Conservation (phyloP, 495 filamentous ascomycete species). For the Chaetomidium leptoderma region DNA sequence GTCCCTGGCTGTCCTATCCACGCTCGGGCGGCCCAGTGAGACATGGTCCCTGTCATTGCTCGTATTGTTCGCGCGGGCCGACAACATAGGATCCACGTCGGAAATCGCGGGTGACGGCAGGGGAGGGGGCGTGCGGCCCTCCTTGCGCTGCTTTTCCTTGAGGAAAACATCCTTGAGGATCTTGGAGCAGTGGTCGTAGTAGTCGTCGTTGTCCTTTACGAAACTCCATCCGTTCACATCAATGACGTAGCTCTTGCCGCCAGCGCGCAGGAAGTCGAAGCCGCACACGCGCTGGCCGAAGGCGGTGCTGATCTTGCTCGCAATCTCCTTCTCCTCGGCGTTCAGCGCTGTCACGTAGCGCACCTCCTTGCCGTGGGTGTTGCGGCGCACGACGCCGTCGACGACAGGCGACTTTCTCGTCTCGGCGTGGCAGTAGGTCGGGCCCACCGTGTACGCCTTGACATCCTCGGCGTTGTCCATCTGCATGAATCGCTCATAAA, state of each 20-base stretch:
- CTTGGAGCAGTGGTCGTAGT: slow-evolving; percentile 84
- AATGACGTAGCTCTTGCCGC: slow-evolving; percentile 90
- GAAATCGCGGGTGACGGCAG: slow-evolving; percentile 43
- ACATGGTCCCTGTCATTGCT: slow-evolving; percentile 36
- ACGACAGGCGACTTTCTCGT: slow-evolving; percentile 96
- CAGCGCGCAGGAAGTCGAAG: slow-evolving; percentile 87
- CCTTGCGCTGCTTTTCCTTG: slow-evolving; percentile 57
- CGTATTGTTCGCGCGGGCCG: slow-evolving; percentile 28
- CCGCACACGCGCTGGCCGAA: slow-evolving; percentile 96
- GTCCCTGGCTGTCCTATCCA: slow-evolving; percentile 24
- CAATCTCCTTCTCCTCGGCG: slow-evolving; percentile 77
- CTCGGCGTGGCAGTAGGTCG: slow-evolving; percentile 91
- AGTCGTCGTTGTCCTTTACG: slow-evolving; percentile 98
- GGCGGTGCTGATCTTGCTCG: slow-evolving; percentile 79
- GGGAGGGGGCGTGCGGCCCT: slow-evolving; percentile 40
- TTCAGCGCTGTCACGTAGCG: slow-evolving; percentile 85
- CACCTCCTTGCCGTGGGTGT: slow-evolving; percentile 95
- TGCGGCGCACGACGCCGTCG: slow-evolving; percentile 89
- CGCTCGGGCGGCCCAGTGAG: slow-evolving; percentile 36
- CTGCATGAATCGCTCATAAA: slow-evolving; percentile 95
- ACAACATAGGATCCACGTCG: slow-evolving; percentile 41
- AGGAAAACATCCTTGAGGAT: slow-evolving; percentile 86
- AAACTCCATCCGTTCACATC: slow-evolving; percentile 99
- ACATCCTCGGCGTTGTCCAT: slow-evolving; percentile 97
- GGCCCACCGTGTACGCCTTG: slow-evolving; percentile 96